These are phyloP conservation scores for Zygosaccharomyces pseudorouxii DNA, from an alignment of 805 yeast species.

Conservation along the genomic window DNA sequence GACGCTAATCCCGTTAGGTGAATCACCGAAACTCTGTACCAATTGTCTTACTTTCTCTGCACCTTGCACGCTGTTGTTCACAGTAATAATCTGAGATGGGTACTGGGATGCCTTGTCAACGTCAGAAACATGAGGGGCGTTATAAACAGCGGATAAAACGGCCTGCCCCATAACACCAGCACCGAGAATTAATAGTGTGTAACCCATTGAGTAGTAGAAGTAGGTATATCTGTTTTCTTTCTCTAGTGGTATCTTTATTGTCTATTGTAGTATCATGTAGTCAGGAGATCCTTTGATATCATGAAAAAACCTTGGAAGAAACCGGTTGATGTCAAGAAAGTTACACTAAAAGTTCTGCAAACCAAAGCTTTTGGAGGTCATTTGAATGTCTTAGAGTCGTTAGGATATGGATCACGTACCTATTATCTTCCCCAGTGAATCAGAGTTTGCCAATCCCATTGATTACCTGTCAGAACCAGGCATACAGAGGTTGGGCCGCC, in stretches of 20 bases:
- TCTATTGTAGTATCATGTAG: background rate
- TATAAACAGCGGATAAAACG: slow-evolving; percentile 60
- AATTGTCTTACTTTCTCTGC: slow-evolving; percentile 47
- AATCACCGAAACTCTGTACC: slow-evolving; percentile 43
- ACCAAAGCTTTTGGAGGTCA: background rate
- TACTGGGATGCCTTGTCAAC: slow-evolving; percentile 38
- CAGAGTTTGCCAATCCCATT: slow-evolving; percentile 61
- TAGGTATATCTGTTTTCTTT: background rate
- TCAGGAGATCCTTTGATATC: background rate
- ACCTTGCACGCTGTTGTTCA: slow-evolving; percentile 47
- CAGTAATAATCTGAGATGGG: slow-evolving; percentile 73
- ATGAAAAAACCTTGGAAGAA: background rate
- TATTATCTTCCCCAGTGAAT: slow-evolving; percentile 47
- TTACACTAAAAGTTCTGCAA: background rate
- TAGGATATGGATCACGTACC: slow-evolving; percentile 41
- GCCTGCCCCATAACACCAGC: slow-evolving; percentile 97
- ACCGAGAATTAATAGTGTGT: slow-evolving; percentile 76
- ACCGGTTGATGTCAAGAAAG: background rate
- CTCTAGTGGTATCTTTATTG: background rate
- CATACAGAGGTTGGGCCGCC: slow-evolving; percentile 43
- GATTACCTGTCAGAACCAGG: slow-evolving; percentile 52
- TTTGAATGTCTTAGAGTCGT: background rate
- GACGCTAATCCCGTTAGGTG: slow-evolving; percentile 43
- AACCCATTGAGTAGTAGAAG: slow-evolving; percentile 24
- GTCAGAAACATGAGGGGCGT: slow-evolving; percentile 27